Evolutionary conservation across 2,329 filamentous ascomycete species (phyloP), one percentile per base, ranked within the genome.

Genomic region (Pseudocercospora eumusae): DNA sequence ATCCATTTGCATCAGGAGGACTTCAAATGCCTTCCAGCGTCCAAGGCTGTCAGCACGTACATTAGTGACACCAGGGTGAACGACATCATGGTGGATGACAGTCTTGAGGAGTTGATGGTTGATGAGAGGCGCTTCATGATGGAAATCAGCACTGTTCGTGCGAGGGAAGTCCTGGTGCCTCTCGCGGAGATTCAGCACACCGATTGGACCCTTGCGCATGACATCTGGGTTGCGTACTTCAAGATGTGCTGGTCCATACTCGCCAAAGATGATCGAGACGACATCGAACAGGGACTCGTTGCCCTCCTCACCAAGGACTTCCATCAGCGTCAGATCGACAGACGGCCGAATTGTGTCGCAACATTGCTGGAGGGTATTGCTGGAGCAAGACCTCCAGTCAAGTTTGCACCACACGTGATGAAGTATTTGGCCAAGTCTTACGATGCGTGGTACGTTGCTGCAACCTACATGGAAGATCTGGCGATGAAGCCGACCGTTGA

Each of bases 401-500:
- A 95, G 77, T 87, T 99, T 55, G 95, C 95, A 6, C 92, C 95
- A 0, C 95, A 99, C 72, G 92, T 98, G 40, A 87, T 99, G 79
- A 99, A 99, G 74, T 98, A 93, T 70, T 85, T 96, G 60, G 93
- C 92, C 20, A 91, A 91, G 75, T 96, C 92, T 0, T 99, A 96
- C 74, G 93, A 97, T 76, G 91, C 89, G 0, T 99, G 95, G 96
- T 99, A 99, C 74, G 93, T 92, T n/a, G 91, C 91, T 13, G 84
- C 96, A 21, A 88, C 89, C 13, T 93, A 95, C 70, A 86, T 99
- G 65, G 95, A 99, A 75, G 92, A 96, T 61, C 87, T 90, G 27
- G 92, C 92, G 8, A 88, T 96, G 71, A 87, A 87, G 56, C 93
- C 95, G 0, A 85, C 92, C 23, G 86, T 92, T 44, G 93, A 98